phyloP scores from a whole-genome alignment of 139 green algal species.

The Coccomyxa sp. region DNA sequence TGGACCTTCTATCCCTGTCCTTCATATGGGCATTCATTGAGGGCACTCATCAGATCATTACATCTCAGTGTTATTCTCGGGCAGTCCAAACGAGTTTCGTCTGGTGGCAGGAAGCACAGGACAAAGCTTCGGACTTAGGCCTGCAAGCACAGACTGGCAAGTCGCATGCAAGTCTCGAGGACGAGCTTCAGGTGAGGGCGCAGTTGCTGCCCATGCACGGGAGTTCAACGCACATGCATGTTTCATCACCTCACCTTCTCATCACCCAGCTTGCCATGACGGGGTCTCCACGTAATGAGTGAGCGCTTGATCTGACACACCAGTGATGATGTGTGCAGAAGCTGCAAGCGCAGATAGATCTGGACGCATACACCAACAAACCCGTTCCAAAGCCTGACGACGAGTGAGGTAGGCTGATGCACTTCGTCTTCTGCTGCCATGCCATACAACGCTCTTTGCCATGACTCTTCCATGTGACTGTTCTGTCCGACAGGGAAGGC shows the following conservation, averaged over 20 bases:
- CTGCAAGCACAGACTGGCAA: neutral
- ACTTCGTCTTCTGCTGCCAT: neutral
- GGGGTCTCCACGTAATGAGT: too few species aligned
- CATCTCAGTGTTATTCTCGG: neutral
- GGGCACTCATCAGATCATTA: too few species aligned
- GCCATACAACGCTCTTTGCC: neutral
- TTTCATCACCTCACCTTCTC: neutral
- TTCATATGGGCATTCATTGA: too few species aligned
- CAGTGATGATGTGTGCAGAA: neutral
- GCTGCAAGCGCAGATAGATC: neutral
- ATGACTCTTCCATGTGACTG: neutral
- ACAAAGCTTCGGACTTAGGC: slow-evolving; percentile 10
- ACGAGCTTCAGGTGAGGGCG: slow-evolving; percentile 19
- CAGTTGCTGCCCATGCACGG: too few species aligned
- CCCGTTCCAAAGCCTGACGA: slow-evolving; percentile 11
- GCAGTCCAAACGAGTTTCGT: neutral
- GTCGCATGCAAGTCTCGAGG: slow-evolving; percentile 3
- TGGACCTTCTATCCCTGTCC: neutral
- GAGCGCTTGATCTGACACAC: too few species aligned
- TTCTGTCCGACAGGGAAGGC: neutral
- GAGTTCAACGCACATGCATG: too few species aligned
- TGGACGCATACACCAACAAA: slow-evolving; percentile 22
- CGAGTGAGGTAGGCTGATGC: neutral
- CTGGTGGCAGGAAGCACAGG: slow-evolving; percentile 5
- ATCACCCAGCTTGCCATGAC: too few species aligned